Base-by-base conservation (phyloP, 2,329 filamentous ascomycete species). In the Pseudocercospora pini-densiflorae region DNA sequence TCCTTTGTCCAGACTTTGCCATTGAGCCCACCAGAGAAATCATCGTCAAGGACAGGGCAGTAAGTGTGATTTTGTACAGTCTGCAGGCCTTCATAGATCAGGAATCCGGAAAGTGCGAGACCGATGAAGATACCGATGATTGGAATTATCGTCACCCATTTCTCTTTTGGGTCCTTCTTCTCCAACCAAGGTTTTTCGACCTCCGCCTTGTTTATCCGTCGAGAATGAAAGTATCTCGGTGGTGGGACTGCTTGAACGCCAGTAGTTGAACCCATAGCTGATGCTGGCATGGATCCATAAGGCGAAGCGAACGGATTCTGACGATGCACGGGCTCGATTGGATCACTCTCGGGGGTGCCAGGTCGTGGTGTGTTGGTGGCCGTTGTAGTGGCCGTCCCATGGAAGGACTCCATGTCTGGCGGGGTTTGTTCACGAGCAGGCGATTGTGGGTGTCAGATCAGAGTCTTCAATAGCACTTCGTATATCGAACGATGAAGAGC, bases 81-180 rank as follows among this genome's bases (percentile, higher is more conserved):
- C 59, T 81, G 81, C 45, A 94, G 77, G 3, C 92, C 92, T 71
- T 94, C 90, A 84, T 89, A 95, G 57, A 95, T 83, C 53, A 95
- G 80, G 73, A 94, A 87, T 0, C 85, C 92, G 0, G 90, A 87
- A 47, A 94, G 80, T 2, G 78, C 86, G 40, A 94, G 77, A 14
- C 92, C 92, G 14, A 93, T 67, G 2, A 89, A 57, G 59, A 95
- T 87, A 55, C 92, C 92, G 24, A 92, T 77, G 49, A 93, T 76
- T 2, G 92, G 92, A 64, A 96, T 86, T 69, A 94, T 93, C 2
- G 90, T 93, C 8, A 92, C 89, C 92, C 92, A 95, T 81, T 93
- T 95, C 83, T 94, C 91, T 77, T 89, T 90, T 12, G 90, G 89
- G 71, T 94, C 90, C 64, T 83, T 88, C 76, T 89, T 89, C n/a